These are phyloP conservation scores for Zopfia rhizophila DNA, from an alignment of 2,329 filamentous ascomycete species.

Conservation along the genomic window DNA sequence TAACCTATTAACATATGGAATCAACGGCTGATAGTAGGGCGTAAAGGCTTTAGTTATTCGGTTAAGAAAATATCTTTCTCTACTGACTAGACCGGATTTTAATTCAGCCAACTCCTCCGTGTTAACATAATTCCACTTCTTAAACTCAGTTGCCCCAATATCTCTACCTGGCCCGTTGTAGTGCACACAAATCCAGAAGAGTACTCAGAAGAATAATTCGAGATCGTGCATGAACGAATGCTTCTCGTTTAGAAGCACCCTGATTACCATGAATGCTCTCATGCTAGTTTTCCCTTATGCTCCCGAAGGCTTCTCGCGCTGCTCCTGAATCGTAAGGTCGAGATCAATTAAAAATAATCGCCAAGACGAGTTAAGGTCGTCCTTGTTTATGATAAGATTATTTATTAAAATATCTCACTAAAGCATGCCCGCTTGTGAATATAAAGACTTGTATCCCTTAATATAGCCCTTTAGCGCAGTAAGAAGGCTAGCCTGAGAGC, in stretches of 20 bases:
- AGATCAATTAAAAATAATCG: too few species aligned
- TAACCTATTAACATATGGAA: slow-evolving; percentile 53
- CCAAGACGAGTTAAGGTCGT: too few species aligned
- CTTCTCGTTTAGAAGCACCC: too few species aligned
- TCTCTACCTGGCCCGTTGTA: slow-evolving; percentile 42
- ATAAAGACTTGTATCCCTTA: slow-evolving; percentile 48
- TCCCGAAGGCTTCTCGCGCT: slow-evolving; percentile 5
- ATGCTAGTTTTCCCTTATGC: slow-evolving; percentile 6
- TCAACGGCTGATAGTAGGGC: slow-evolving; percentile 49
- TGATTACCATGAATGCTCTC: slow-evolving; percentile 4
- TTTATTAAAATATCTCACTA: slow-evolving; percentile 57
- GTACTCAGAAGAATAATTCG: too few species aligned
- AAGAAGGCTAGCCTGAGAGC: slow-evolving; percentile 48
- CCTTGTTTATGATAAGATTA: too few species aligned
- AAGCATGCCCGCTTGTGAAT: slow-evolving; percentile 46
- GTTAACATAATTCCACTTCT: slow-evolving; percentile 53
- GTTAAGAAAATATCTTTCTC: too few species aligned
- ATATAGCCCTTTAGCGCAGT: slow-evolving; percentile 48
- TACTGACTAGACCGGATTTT: too few species aligned
- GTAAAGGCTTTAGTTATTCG: slow-evolving; percentile 52
- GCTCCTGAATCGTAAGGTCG: too few species aligned
- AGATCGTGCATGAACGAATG: too few species aligned
- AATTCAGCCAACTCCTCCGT: slow-evolving; percentile 34
- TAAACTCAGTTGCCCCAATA: slow-evolving; percentile 34
- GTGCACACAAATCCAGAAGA: too few species aligned